Evolutionary conservation across 768 basidiomycete species (phyloP).

Genomic region (Termitomyces sp.): DNA sequence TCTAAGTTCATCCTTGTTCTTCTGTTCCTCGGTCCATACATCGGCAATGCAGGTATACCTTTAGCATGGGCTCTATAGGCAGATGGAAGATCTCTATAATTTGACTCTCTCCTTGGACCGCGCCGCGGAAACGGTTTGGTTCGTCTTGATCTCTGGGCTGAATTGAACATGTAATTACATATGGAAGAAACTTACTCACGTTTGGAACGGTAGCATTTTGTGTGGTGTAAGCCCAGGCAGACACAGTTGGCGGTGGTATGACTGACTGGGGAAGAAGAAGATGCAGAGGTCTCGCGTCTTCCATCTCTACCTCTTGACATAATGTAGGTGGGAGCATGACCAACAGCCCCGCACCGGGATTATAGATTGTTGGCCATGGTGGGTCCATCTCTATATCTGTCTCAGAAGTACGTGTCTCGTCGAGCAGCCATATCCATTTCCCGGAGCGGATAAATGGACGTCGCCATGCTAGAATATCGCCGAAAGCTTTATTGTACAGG

Average conservation of each 20-base stretch:
- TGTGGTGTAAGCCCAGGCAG: background rate
- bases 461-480: background rate
- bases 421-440: background rate
- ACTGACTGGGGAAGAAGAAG: background rate
- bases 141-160: background rate
- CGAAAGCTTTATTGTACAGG: background rate
- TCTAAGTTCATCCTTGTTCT: background rate
- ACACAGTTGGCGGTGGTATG: background rate
- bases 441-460: background rate
- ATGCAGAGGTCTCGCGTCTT: background rate
- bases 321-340: background rate
- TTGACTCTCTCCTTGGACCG: background rate
- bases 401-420: background rate
- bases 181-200: background rate
- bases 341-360: background rate
- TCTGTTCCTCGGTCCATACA: background rate
- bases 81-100: background rate
- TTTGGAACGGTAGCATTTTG: background rate
- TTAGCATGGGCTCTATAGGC: background rate
- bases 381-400: background rate
- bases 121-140: background rate
- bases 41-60: background rate
- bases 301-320: background rate
- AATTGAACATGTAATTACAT: background rate
- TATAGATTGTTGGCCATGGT: background rate